Percentiles rank a stretch among this genome's conserved stretches.
These are phyloP conservation scores for Thielaviopsis ethacetica DNA, from an alignment of 2,329 filamentous ascomycete genomes.

Conservation along the genomic window DNA sequence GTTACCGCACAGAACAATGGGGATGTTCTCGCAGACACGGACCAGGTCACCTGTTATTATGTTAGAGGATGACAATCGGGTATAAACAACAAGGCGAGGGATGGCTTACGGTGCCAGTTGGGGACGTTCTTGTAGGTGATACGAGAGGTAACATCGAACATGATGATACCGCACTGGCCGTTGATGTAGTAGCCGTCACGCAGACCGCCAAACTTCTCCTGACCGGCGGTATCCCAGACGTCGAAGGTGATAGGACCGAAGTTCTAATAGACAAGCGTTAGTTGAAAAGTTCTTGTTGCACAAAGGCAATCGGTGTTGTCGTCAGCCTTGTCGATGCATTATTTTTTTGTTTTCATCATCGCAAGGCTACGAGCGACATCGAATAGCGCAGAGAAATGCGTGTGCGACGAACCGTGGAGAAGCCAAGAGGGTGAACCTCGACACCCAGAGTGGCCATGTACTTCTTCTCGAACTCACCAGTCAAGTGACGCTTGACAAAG, in stretches of 20 bases:
- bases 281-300: neutral
- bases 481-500: slow-evolving; percentile 99
- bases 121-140: slow-evolving; percentile 99
- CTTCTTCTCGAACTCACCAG: slow-evolving; percentile 99
- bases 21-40: slow-evolving; percentile 98
- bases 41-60: slow-evolving; percentile 66
- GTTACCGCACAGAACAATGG: slow-evolving; percentile 96
- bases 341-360: too few relatives aligned
- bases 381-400: too few relatives aligned
- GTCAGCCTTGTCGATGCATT: neutral
- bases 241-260: slow-evolving; percentile 94
- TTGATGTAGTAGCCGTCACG: slow-evolving; percentile 99
- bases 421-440: slow-evolving; percentile 95
- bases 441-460: slow-evolving; percentile 99
- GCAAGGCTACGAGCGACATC: too few relatives aligned
- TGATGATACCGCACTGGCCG: slow-evolving; percentile 99
- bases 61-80: neutral
- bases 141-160: slow-evolving; percentile 98
- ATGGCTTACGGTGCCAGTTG: slow-evolving; percentile 94
- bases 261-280: slow-evolving; percentile 41
- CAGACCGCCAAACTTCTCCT: slow-evolving; percentile 99
- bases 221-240: slow-evolving; percentile 96
- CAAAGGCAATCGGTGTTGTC: neutral
- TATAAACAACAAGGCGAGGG: neutral
- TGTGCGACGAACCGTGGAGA: slow-evolving; percentile 70